phyloP scores from a whole-genome alignment of 192 early-diverging fungal species.

The Helicostylum pulchrum region DNA sequence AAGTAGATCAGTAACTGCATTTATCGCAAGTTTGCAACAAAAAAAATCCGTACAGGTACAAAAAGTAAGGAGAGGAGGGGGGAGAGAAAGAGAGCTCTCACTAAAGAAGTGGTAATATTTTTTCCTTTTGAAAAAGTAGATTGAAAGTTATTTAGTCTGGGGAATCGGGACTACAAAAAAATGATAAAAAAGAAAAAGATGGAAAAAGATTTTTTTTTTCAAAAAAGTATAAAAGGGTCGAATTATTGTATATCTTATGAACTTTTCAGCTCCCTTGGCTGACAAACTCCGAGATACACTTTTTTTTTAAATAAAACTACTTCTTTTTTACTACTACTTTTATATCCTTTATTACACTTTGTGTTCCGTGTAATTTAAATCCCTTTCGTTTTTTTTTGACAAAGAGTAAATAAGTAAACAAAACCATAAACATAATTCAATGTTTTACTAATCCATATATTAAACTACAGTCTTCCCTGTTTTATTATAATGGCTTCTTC shows the following conservation, averaged over 20 bases:
- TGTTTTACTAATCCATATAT: not conserved
- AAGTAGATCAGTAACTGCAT: too few relatives aligned
- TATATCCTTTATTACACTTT: not conserved
- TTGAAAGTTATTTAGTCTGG: not conserved
- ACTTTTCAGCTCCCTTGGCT: constrained; percentile 33
- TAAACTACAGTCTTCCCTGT: not conserved
- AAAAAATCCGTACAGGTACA: too few relatives aligned
- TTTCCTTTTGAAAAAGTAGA: too few relatives aligned
- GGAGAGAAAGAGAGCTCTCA: too few relatives aligned
- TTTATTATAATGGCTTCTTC: constrained; percentile 7
- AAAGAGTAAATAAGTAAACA: not conserved
- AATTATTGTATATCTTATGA: constrained; percentile 6
- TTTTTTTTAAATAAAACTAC: constrained; percentile 4
- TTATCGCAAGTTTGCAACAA: too few relatives aligned
- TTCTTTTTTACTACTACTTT: constrained; percentile 1
- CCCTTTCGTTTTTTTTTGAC: too few relatives aligned
- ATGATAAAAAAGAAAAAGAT: not conserved
- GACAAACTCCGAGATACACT: constrained; percentile 17
- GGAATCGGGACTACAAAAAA: not conserved
- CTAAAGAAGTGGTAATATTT: too few relatives aligned
- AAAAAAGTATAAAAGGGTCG: constrained; percentile 12
- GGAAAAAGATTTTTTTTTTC: constrained; percentile 2
- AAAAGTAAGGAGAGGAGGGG: too few relatives aligned
- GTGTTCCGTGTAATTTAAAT: too few relatives aligned
- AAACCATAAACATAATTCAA: not conserved